phyloP scores from a whole-genome alignment of 2,329 filamentous ascomycete species.

The Trichoderma polysporum region DNA sequence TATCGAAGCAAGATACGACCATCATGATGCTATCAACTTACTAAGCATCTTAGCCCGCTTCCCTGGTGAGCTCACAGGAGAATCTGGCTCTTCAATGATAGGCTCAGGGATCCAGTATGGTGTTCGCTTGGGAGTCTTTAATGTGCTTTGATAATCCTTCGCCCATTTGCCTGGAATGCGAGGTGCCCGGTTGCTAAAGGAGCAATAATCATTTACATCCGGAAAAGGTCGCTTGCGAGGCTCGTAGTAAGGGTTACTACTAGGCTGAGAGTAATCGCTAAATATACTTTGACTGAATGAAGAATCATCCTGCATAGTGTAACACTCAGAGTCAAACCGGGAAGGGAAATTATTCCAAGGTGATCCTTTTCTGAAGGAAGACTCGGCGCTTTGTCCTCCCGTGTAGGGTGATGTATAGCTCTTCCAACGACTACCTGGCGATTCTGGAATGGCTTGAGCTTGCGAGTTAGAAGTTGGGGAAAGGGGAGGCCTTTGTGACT shows the following conservation, averaged over 20 bases:
- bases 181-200: background rate
- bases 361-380: background rate
- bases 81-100: slow-evolving; percentile 38
- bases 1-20: background rate
- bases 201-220: slow-evolving; percentile 11
- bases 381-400: background rate
- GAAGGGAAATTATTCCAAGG: background rate
- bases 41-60: slow-evolving; percentile 32
- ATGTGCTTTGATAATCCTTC: background rate
- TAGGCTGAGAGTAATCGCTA: slow-evolving; percentile 31
- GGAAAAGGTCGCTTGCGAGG: slow-evolving; percentile 28
- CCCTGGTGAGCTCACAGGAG: slow-evolving; percentile 28
- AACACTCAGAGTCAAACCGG: background rate
- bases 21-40: slow-evolving; percentile 20
- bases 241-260: slow-evolving; percentile 38
- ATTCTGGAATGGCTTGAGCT: slow-evolving; percentile 23
- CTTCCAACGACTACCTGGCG: slow-evolving; percentile 30
- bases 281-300: slow-evolving; percentile 15
- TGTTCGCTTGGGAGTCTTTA: background rate
- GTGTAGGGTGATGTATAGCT: slow-evolving; percentile 23
- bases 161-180: slow-evolving; percentile 15
- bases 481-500: background rate
- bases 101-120: slow-evolving; percentile 31
- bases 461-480: slow-evolving; percentile 14
- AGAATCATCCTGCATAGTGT: background rate